phyloP scores from a whole-genome alignment of 306 rosid species.

The Corylus heterophylla region DNA sequence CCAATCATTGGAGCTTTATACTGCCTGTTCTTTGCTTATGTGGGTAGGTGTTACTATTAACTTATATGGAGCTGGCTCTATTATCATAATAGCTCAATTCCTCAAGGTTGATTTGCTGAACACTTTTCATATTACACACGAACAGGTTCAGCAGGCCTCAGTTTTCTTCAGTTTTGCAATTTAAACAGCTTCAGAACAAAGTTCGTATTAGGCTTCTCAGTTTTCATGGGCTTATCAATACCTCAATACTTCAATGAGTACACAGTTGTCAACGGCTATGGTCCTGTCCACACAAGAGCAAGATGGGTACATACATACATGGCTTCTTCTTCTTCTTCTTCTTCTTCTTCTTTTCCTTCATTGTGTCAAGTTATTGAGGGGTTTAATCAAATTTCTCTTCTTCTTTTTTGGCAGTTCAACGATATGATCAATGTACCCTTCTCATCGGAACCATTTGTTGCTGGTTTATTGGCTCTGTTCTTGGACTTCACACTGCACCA shows the following conservation, averaged over 20 bases:
- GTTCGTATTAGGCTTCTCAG: conserved; percentile 81
- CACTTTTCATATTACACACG: conserved; percentile 4
- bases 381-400: not conserved
- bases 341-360: not conserved
- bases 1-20: conserved; percentile 86
- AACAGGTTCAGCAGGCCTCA: conserved; percentile 88
- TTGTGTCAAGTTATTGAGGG: conserved; percentile 3
- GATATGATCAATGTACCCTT: conserved; percentile 95
- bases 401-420: conserved; percentile 58
- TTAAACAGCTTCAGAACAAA: conserved; percentile 82
- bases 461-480: conserved; percentile 64
- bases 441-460: conserved; percentile 82
- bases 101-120: conserved; percentile 1
- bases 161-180: conserved; percentile 90
- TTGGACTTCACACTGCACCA: conserved; percentile 64
- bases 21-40: conserved; percentile 95
- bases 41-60: conserved; percentile 58
- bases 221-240: conserved; percentile 85
- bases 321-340: not conserved
- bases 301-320: conserved; percentile 69
- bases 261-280: conserved; percentile 72
- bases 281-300: conserved; percentile 84
- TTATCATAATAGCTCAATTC: not conserved
- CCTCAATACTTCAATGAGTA: conserved; percentile 97
- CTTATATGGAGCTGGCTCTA: conserved; percentile 12